Evolutionary conservation across 2,329 filamentous ascomycete genomes (phyloP).

Genomic region (Metarhizium brunneum): DNA sequence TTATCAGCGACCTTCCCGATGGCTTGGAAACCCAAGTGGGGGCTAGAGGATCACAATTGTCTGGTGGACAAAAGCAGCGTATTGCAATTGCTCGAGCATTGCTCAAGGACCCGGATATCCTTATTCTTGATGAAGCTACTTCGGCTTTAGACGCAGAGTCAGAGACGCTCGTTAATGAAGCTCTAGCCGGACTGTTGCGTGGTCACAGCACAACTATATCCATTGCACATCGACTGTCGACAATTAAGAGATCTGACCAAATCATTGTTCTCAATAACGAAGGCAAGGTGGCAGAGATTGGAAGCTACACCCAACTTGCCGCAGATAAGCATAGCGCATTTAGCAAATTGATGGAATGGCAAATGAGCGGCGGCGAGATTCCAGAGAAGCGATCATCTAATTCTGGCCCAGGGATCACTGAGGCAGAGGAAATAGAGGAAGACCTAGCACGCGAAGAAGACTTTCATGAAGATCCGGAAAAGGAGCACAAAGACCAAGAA

Average conservation of each 20-base stretch:
- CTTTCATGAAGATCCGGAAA: background rate
- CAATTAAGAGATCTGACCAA: constrained; percentile 89
- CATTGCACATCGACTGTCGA: constrained; percentile 90
- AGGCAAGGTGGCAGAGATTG: constrained; percentile 84
- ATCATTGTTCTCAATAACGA: constrained; percentile 87
- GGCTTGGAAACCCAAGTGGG: constrained; percentile 92
- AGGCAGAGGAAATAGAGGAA: constrained; percentile 42
- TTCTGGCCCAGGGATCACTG: constrained; percentile 34
- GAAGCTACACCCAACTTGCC: constrained; percentile 70
- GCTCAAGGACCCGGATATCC: constrained; percentile 90
- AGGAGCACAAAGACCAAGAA: background rate
- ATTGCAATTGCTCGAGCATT: constrained; percentile 94
- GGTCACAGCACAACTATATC: constrained; percentile 95
- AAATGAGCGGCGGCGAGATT: constrained; percentile 77
- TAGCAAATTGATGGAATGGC: constrained; percentile 96
- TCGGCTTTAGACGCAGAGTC: constrained; percentile 94
- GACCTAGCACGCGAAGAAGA: constrained; percentile 25
- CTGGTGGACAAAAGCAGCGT: constrained; percentile 93
- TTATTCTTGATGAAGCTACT: constrained; percentile 94
- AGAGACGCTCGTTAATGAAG: constrained; percentile 91
- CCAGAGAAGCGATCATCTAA: constrained; percentile 28
- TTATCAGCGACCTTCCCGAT: constrained; percentile 93
- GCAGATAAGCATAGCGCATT: constrained; percentile 72
- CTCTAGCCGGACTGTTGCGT: constrained; percentile 68
- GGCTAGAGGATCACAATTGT: constrained; percentile 84